Base-by-base conservation (phyloP, 106 monocot genomes). In the Agapanthus africanus region DNA sequence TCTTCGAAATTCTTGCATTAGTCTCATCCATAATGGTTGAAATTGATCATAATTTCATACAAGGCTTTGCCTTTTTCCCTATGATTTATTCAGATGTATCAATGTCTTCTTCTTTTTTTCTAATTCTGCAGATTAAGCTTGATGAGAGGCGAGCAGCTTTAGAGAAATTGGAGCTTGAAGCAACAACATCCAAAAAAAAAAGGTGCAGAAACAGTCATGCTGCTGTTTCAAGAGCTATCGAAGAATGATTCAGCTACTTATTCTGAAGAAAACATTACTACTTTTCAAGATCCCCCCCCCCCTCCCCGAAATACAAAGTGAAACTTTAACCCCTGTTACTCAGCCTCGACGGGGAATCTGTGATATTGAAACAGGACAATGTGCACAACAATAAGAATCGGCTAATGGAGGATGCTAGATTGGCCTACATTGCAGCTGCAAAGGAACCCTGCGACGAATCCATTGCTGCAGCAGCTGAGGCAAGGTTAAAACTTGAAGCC, bases 361-460 rank as follows among this genome's bases (percentile, higher is more conserved):
- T 25, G 65, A 25, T 13, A 52, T 62, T 63, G 19, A 32, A 76
- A 59, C 74, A 71, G 73, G 77, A 83, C 38, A 71, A 77, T 49
- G 23, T 82, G n/a, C 69, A 70, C 41, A 80, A 82, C 15, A 66
- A 35, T 47, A 79, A 77, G 37, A 73, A 78, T 34, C 81, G 84
- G 63, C 80, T 77, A 63, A 79, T 90, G 73, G 90, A 93, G 77
- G 77, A 84, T 62, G 93, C 90, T 67, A 90, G 86, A 80, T 19
- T 66, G 30, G 72, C 78, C 4, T 90, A 90, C 67, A 23, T 72
- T 21, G 73, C 68, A 54, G 86, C 90, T 47, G 37, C 90, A 77
- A 86, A 84, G 44, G 78, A 84, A 40, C 87, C 89, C 0, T 68
- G 40, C 31, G 86, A 82, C 11, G 93, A 84, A 23, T 62, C 74